phyloP scores from a whole-genome alignment of 495 filamentous ascomycete species.

The Podospora australis region DNA sequence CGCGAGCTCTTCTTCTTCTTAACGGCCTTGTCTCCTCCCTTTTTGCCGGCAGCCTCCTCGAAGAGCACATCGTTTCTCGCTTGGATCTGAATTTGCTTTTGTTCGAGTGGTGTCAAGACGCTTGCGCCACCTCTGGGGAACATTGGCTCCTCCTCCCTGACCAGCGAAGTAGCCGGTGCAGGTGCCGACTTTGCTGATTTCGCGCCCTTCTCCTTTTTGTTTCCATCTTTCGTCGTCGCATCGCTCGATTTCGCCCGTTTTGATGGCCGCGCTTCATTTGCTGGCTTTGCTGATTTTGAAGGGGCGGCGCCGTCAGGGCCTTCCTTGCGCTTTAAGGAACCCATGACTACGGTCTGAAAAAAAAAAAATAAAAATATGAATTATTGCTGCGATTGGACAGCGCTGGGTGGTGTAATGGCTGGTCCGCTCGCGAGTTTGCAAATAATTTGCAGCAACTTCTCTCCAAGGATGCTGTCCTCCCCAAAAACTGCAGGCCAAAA shows the following conservation, averaged over 20 bases:
- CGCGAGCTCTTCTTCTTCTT: conserved; percentile 50
- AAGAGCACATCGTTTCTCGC: conserved; percentile 90
- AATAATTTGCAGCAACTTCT: too few species aligned
- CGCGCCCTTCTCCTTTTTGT: conserved; percentile 17
- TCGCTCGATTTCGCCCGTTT: conserved; percentile 40
- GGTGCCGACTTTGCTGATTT: conserved; percentile 21
- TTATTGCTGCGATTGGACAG: conserved; percentile 17
- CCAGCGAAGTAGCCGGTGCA: conserved; percentile 22
- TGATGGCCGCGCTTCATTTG: conserved; percentile 31
- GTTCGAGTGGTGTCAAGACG: conserved; percentile 84
- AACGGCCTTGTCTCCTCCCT: conserved; percentile 28
- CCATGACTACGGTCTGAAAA: too few species aligned
- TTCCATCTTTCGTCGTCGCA: conserved; percentile 19
- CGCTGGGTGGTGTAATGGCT: conserved; percentile 8
- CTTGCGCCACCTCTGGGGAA: conserved; percentile 93
- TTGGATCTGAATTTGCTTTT: conserved; percentile 93
- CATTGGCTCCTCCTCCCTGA: conserved; percentile 71
- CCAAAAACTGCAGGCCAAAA: conserved; percentile 2
- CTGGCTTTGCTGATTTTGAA: conserved; percentile 29
- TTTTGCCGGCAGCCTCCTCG: conserved; percentile 57
- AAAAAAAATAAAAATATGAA: too few species aligned
- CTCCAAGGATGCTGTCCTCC: conserved; percentile 6
- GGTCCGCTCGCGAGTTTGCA: too few species aligned
- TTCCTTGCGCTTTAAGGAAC: conserved; percentile 43
- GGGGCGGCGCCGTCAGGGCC: conserved; percentile 34